Conservation (phyloP, 352 stramenopile genomes). For the Globisporangium takayamanum region DNA sequence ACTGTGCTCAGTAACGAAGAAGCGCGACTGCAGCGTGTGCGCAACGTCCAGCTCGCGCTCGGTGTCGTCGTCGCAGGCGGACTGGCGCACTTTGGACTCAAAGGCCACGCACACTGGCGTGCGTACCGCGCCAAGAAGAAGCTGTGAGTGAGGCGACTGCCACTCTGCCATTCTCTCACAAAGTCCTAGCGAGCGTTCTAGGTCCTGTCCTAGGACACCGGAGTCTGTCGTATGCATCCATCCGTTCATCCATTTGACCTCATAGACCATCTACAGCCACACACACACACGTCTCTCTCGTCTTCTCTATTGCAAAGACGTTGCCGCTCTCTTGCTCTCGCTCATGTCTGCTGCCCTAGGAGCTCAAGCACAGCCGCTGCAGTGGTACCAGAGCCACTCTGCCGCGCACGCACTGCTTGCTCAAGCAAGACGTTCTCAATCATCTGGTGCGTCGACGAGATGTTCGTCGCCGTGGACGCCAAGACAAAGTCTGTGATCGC, state of each 20-base stretch:
- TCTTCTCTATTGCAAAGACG: background rate
- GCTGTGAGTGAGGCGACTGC: too few species aligned
- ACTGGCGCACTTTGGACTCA: background rate
- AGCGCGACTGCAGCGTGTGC: background rate
- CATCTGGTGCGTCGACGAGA: constrained; percentile 29
- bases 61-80: too few species aligned
- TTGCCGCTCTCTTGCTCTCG: background rate
- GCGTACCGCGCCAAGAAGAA: background rate
- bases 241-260: too few species aligned
- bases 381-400: background rate
- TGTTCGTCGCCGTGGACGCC: constrained; percentile 23
- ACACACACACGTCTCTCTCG: too few species aligned
- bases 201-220: too few species aligned
- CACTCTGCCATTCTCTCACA: too few species aligned
- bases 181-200: too few species aligned
- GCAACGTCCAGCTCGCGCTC: background rate
- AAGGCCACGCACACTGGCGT: background rate
- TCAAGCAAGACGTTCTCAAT: constrained; percentile 35
- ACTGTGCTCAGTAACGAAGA: background rate
- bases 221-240: too few species aligned
- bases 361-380: background rate
- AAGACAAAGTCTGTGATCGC: constrained; percentile 40
- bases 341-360: background rate
- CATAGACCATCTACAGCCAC: too few species aligned
- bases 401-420: background rate